Percentiles rank a stretch among this genome's conserved stretches.
These are phyloP conservation scores for Xylaria venustula DNA, from an alignment of 495 filamentous ascomycete species.

Conservation along the genomic window DNA sequence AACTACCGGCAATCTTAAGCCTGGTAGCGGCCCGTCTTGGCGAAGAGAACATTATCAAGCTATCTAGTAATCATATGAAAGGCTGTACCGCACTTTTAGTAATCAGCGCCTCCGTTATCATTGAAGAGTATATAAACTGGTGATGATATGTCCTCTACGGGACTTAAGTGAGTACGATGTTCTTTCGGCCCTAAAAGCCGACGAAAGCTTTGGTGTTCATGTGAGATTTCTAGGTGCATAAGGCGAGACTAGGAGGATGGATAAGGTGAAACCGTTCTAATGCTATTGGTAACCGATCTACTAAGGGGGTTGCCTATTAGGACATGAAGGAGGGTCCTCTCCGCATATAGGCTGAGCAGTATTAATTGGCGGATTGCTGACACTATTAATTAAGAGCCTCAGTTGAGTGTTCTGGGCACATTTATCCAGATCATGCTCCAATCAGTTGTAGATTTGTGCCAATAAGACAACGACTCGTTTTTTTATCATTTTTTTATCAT, in stretches of 20 bases:
- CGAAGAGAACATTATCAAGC: neutral
- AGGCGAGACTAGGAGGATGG: neutral
- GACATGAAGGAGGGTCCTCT: conserved; percentile 10
- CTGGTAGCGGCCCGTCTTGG: neutral
- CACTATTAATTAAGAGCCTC: conserved; percentile 11
- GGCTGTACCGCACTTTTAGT: neutral
- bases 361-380: conserved; percentile 8
- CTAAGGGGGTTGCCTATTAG: conserved; percentile 4
- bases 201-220: neutral
- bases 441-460: conserved; percentile 2
- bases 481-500: too few species aligned
- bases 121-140: neutral
- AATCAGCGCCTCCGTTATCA: neutral
- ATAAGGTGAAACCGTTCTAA: neutral
- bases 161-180: neutral
- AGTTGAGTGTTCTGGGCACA: neutral
- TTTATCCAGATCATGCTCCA: conserved; percentile 15
- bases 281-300: conserved; percentile 1
- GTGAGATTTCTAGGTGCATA: neutral
- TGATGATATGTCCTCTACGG: too few species aligned
- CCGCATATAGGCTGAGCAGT: conserved; percentile 12
- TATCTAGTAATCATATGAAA: neutral
- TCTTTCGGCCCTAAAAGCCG: conserved; percentile 9
- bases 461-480: neutral
- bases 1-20: neutral